Base-by-base conservation (phyloP, 805 yeast genomes). In the Candida ponderosae region DNA sequence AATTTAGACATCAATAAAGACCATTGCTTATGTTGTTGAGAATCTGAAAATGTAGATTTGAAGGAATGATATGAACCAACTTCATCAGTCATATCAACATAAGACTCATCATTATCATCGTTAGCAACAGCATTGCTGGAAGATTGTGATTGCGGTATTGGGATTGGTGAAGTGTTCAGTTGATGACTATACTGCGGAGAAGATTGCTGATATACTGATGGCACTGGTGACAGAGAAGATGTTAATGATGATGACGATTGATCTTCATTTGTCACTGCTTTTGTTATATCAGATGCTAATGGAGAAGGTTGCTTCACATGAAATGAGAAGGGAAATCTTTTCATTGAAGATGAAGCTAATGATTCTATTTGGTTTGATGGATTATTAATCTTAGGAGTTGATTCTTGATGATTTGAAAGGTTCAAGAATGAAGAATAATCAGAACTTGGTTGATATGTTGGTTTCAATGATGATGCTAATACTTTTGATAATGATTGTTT, bases 1-100 rank as follows among this genome's bases (percentile, higher is more conserved):
- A 46, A 35, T 18, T 36, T 42, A 15, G 40, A 34, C n/a, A 48
- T 23, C 10, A 47, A 14, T 6, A 41, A 38, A n/a, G 45, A 19
- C 48, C 48, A 46, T 32, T 43, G 49, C 24, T 40, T 34, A 26
- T 39, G 36, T 14, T 35, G 38, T 19, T 26, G 34, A 9, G 34
- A 15, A 18, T 31, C 31, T 16, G 37, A 30, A 24, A 29, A 29
- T 8, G 33, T 18, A 5, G 18, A 4, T 13, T 24, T 20, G 18
- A 35, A 35, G 4, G 37, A 35, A 8, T 29, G 33, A 18, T 35
- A 35, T 3, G 37, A 32, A 4, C 18, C 7, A 23, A 21, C 34
- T 23, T 32, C 34, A 23, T 21, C 29, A 5, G 32, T 18, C 4
- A 19, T n/a, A n/a, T n/a, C n/a, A n/a, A n/a, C n/a, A n/a, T n/a